Evolutionary conservation across 164 flowering plant genomes (phyloP).

Genomic region (Akebia trifoliata): DNA sequence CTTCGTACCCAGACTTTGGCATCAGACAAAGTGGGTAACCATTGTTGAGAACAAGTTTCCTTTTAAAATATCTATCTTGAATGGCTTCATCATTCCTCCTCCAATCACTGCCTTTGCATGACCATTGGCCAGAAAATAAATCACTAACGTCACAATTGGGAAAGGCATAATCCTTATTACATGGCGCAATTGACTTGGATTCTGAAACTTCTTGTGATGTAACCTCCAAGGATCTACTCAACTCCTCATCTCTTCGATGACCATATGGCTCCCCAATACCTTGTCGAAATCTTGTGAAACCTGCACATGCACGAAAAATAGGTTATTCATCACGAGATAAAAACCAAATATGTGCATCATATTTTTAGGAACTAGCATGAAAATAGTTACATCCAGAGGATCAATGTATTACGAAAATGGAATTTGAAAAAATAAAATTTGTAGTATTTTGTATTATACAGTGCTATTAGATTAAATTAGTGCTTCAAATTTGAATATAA

Average conservation of each 20-base stretch:
- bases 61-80: slow-evolving; percentile 52
- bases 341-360: not conserved
- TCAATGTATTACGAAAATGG: too few species aligned
- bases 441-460: not conserved
- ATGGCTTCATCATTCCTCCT: slow-evolving; percentile 70
- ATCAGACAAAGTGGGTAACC: slow-evolving; percentile 87
- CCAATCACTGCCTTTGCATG: slow-evolving; percentile 98
- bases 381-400: too few species aligned
- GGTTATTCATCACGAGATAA: not conserved
- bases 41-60: slow-evolving; percentile 77
- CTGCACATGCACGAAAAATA: slow-evolving; percentile 26
- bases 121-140: slow-evolving; percentile 72
- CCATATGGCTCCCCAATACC: slow-evolving; percentile 24
- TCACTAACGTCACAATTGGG: slow-evolving; percentile 36
- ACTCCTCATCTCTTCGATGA: slow-evolving; percentile 30
- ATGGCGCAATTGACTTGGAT: slow-evolving; percentile 21
- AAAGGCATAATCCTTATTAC: slow-evolving; percentile 36
- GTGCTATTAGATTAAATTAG: too few species aligned
- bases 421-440: not conserved
- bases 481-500: too few species aligned
- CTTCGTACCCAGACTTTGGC: slow-evolving; percentile 79
- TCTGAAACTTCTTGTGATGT: slow-evolving; percentile 36
- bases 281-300: slow-evolving; percentile 25
- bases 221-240: slow-evolving; percentile 25
- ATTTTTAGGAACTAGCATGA: not conserved